Base-by-base conservation (phyloP, 495 filamentous ascomycete species). In the Daldinia grandis region DNA sequence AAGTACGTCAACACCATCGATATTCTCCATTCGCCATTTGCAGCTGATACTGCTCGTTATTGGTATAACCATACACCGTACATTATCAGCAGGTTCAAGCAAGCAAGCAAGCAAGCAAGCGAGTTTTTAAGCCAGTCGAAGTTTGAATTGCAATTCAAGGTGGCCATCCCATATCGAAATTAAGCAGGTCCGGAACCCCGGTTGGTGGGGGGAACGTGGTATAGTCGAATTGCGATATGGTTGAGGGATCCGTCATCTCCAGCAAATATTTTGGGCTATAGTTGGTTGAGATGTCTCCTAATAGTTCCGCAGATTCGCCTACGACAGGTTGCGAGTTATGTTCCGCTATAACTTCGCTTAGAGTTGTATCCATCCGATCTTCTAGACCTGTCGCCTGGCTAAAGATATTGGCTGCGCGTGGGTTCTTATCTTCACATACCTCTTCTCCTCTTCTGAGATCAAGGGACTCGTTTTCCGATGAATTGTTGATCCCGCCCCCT, bases 81-180 rank as follows among this genome's bases (percentile, higher is more conserved):
- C 38, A 14, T 42, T 0, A 47, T 17, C 30, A 14, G 3, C 2
- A 15, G 1, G 25, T 9, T 17, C n/a, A n/a, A n/a, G n/a, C n/a
- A n/a, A n/a, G n/a, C n/a, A n/a, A n/a, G n/a, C 8, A 10, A 21
- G 42, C 19, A 47, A 14, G 19, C 21, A 21, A 30, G 6, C 19
- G 14, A 33, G 5, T 28, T 27, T 14, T 7, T 27, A 27, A 38
- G 24, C 19, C 2, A 31, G 19, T 30, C n/a, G 21, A 27, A 12
- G 21, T 31, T 38, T 8, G 1, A 37, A 24, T 19, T 25, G 19
- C 1, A 19, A 57, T 24, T 71, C 37, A 74, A 28, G 62, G 24
- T 7, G 62, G 58, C 66, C 71, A 74, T 12, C 24, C 49, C 9
- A 67, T 60, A 9, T 71, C 63, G 54, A 74, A 70, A 27, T 53